Conservation (phyloP, 129 eudicot genomes). For the Artemisia tridentata region DNA sequence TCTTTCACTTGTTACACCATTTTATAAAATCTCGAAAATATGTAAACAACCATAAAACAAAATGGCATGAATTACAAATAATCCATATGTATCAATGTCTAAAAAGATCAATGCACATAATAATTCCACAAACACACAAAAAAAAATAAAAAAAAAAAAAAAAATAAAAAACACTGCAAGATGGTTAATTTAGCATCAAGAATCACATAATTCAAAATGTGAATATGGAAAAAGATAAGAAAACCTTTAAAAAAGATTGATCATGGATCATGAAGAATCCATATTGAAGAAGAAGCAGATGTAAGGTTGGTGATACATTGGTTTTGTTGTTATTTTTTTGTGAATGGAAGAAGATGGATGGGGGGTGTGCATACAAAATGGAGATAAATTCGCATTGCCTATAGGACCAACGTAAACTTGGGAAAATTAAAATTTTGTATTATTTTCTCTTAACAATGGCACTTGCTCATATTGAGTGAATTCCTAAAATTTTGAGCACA, state of each 20-base stretch:
- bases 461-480: neutral
- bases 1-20: constrained; percentile 30
- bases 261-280: constrained; percentile 22
- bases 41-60: constrained; percentile 15
- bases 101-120: constrained; percentile 11
- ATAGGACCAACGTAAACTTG: constrained; percentile 46
- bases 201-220: neutral
- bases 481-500: neutral
- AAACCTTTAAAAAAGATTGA: constrained; percentile 22
- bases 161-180: neutral
- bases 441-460: too few species aligned
- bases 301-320: constrained; percentile 7
- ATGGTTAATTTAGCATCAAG: constrained; percentile 24
- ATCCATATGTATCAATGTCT: constrained; percentile 14
- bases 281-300: constrained; percentile 18
- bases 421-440: constrained; percentile 18
- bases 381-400: constrained; percentile 58
- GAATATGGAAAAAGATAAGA: constrained; percentile 1
- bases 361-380: constrained; percentile 20
- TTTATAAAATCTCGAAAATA: constrained; percentile 27
- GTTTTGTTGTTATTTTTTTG: constrained; percentile 15
- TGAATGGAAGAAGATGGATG: constrained; percentile 30
- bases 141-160: too few species aligned
- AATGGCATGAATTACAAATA: neutral
- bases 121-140: constrained; percentile 2